Base-by-base conservation (phyloP, 257 asterid genomes). In the Salvia hispanica region DNA sequence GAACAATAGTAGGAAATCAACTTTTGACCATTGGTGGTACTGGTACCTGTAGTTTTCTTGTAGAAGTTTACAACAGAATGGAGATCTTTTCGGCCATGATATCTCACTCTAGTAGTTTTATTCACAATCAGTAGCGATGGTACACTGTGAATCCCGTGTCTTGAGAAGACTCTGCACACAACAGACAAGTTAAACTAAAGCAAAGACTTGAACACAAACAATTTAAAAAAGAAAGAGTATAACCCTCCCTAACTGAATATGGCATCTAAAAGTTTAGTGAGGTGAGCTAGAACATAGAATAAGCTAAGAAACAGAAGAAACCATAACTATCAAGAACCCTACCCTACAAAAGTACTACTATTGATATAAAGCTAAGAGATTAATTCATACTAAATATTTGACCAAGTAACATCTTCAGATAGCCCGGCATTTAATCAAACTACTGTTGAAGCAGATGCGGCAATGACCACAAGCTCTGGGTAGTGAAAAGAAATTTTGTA, bases 101-200 rank as follows among this genome's bases (percentile, higher is more conserved):
- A 84, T 63, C 81, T 82, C 64, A 59, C 51, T 70, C 51, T 69
- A 6, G 79, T 69, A 4, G 78, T 82, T 62, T 77, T 84, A 62
- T 84, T 78, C 64, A 77, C 78, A 34, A 89, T 74, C 51, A 84
- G 75, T 47, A 86, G 75, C 3, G 96, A 77, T 8, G 96, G 96
- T 14, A 88, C 67, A 70, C 89, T 86, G 80, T 86, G 91, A 70
- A 88, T 74, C 60, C 96, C 96, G 64, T 82, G 77, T 77, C 83
- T 77, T 14, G 96, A 88, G 58, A 86, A 84, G 72, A 84, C 77
- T 66, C 96, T 88, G 89, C 69, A 75, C 16, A 59, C 18, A 59
- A 60, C 8, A 70, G 31, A 47, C 45, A 70, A 69, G 21, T 71
- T 63, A 61, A 62, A 69, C 54, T 56, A 53, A 37, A 52, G 69